Percentiles rank a stretch among this genome's conserved stretches.
These are phyloP conservation scores for Xylaria nigripes DNA, from an alignment of 495 filamentous ascomycete species.

Conservation along the genomic window DNA sequence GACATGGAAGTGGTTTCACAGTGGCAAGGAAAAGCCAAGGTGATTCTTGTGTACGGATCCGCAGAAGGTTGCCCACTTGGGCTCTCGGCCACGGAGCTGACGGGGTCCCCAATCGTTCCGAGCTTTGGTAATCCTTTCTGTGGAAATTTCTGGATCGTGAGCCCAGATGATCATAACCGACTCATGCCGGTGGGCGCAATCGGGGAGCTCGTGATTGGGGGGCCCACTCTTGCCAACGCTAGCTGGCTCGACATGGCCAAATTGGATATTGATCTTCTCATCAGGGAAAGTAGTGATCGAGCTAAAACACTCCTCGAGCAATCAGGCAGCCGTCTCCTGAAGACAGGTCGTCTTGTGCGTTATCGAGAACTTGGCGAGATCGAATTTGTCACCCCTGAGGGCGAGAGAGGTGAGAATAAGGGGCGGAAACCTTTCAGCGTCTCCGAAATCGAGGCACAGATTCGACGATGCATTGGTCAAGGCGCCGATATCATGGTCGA, in stretches of 20 bases:
- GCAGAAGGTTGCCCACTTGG: slow-evolving; percentile 39
- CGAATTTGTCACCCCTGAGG: slow-evolving; percentile 33
- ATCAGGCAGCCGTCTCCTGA: slow-evolving; percentile 25
- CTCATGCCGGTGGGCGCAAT: slow-evolving; percentile 39
- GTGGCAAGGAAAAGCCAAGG: slow-evolving; percentile 37
- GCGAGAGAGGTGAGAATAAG: slow-evolving; percentile 22
- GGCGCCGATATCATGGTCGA: slow-evolving; percentile 40
- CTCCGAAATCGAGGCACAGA: slow-evolving; percentile 35
- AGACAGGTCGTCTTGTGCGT: slow-evolving; percentile 38
- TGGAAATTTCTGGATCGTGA: slow-evolving; percentile 39
- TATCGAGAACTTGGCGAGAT: slow-evolving; percentile 38
- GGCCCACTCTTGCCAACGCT: slow-evolving; percentile 33
- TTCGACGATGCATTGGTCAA: slow-evolving; percentile 38
- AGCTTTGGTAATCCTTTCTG: slow-evolving; percentile 37
- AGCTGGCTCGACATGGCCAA: slow-evolving; percentile 15
- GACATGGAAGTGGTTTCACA: slow-evolving; percentile 35
- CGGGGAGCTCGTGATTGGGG: slow-evolving; percentile 42
- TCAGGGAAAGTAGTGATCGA: slow-evolving; percentile 10
- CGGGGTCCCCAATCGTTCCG: slow-evolving; percentile 27
- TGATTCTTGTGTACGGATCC: slow-evolving; percentile 38
- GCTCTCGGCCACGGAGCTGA: slow-evolving; percentile 36
- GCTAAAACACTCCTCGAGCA: slow-evolving; percentile 18
- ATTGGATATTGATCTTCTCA: slow-evolving; percentile 15
- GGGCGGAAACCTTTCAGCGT: slow-evolving; percentile 29
- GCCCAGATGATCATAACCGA: slow-evolving; percentile 40